phyloP scores from a whole-genome alignment of 257 asterid species.

The Catharanthus roseus region DNA sequence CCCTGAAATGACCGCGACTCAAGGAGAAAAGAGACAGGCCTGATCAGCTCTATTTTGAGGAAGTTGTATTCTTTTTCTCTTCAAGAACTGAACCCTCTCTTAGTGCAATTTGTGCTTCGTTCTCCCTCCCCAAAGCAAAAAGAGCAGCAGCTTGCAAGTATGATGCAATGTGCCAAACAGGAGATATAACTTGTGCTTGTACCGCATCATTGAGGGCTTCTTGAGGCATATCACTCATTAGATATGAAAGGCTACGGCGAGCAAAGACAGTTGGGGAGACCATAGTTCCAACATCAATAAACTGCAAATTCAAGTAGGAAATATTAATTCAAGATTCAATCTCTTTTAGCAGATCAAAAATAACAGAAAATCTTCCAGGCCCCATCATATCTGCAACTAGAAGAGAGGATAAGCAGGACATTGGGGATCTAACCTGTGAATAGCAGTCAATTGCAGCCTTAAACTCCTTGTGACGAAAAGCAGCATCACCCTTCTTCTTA shows the following conservation, averaged over 20 bases:
- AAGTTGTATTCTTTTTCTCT: constrained; percentile 45
- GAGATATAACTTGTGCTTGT: constrained; percentile 74
- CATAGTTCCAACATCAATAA: constrained; percentile 40
- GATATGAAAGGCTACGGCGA: constrained; percentile 51
- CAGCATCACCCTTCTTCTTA: constrained; percentile 43
- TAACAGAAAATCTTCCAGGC: constrained; percentile 7
- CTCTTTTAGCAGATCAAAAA: not conserved
- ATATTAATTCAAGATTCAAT: constrained; percentile 3
- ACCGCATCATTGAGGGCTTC: constrained; percentile 85
- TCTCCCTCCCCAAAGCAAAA: constrained; percentile 66
- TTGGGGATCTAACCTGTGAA: constrained; percentile 28
- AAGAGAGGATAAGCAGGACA: not conserved
- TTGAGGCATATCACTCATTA: constrained; percentile 71
- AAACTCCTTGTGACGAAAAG: constrained; percentile 41
- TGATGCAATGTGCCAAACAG: constrained; percentile 78
- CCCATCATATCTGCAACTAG: not conserved
- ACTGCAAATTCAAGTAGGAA: constrained; percentile 22
- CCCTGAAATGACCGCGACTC: constrained; percentile 5
- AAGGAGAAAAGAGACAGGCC: not conserved
- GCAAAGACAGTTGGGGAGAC: constrained; percentile 45
- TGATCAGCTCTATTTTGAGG: constrained; percentile 20
- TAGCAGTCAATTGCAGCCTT: constrained; percentile 41
- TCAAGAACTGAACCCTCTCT: constrained; percentile 76
- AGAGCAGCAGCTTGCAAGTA: constrained; percentile 86
- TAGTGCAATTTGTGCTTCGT: constrained; percentile 79